phyloP scores from a whole-genome alignment of 108 stramenopile genomes.

The Skeletonema costatum region DNA sequence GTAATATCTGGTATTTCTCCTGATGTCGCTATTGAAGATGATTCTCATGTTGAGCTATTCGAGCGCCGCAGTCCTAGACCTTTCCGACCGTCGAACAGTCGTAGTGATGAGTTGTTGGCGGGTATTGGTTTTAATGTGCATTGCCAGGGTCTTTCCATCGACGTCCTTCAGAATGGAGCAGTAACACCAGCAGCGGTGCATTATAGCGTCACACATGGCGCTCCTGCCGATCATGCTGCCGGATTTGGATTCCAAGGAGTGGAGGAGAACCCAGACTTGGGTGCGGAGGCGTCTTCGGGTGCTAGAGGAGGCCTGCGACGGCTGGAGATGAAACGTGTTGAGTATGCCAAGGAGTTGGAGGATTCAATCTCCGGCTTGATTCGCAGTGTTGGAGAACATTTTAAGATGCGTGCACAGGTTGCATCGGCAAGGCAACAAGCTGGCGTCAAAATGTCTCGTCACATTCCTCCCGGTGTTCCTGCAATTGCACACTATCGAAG shows the following conservation, averaged over 20 bases:
- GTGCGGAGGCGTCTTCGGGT: constrained; percentile 9
- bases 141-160: constrained; percentile 58
- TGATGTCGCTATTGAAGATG: constrained; percentile 24
- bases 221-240: constrained; percentile 86
- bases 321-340: constrained; percentile 67
- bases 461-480: constrained; percentile 39
- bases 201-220: constrained; percentile 82
- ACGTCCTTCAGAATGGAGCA: constrained; percentile 51
- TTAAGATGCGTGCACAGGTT: constrained; percentile 34
- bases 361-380: constrained; percentile 32
- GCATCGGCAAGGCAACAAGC: constrained; percentile 51
- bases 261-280: constrained; percentile 23
- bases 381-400: constrained; percentile 61
- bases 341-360: constrained; percentile 49
- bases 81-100: constrained; percentile 72
- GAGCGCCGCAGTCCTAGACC: constrained; percentile 65
- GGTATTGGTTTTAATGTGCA: constrained; percentile 90
- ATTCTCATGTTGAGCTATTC: constrained; percentile 49
- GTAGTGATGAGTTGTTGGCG: constrained; percentile 53
- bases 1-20: constrained; percentile 27
- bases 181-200: constrained; percentile 33
- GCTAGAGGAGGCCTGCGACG: constrained; percentile 78
- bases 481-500: constrained; percentile 48
- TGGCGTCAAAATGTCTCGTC: constrained; percentile 60
- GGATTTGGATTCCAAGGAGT: constrained; percentile 73